Base-by-base conservation (phyloP, 805 yeast genomes). In the Kodamaea restingae region DNA sequence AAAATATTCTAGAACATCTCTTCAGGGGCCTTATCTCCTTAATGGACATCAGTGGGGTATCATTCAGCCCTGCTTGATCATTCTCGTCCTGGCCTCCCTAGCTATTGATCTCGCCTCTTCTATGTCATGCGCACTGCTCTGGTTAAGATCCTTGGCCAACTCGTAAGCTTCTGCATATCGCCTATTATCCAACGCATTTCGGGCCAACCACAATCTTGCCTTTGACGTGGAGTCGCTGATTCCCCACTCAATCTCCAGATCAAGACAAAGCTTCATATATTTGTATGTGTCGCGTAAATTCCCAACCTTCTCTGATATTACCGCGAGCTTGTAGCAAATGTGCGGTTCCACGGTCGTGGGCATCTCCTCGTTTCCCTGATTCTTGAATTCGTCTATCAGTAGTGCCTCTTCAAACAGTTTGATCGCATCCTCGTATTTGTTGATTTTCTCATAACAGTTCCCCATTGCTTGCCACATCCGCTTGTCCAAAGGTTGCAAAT, bases 401-500 rank as follows among this genome's bases (percentile, higher is more conserved):
- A 85, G 61, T 0, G 96, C 96, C 51, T 88, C 81, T 48, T 81
- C 80, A 57, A 84, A 90, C 11, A 93, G 81, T 54, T 81, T 84
- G 18, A 88, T 74, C 0, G 97, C 81, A 46, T 90, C 95, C 10
- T 70, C 73, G 18, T 65, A 61, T 44, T 86, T 82, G 17, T 77
- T 78, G 26, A 88, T 71, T 52, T 85, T 85, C 49, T 86, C 93
- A 59, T 80, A 90, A 60, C 97, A 88, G 50, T 82, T 81, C 0
- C 90, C 98, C 31, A 91, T 71, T 0, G 98, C 97, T 48, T 81
- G 86, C 99, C 99, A 93, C 87, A 91, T 88, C 48, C 98, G 69
- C 51, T 84, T 81, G 55, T 93, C 99, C 32, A 79, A 61, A 1
- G 97, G 97, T 52, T 85, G 88, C 48, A 93, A 67, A 9, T 88